These are phyloP conservation scores for Cinchona pubescens DNA, from an alignment of 257 asterid genomes.

Conservation along the genomic window DNA sequence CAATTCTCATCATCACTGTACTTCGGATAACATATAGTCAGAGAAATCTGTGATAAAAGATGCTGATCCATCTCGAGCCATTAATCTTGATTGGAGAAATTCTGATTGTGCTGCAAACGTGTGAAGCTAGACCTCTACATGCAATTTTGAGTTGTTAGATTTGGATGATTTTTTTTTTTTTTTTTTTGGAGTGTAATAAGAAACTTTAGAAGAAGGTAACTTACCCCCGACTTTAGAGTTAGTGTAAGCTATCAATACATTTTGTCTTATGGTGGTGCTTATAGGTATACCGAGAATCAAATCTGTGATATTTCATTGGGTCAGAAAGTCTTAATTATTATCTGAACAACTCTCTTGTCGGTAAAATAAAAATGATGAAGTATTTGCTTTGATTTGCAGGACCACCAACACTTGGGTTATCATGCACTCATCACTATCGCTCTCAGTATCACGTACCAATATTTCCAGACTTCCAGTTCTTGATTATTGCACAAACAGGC, in stretches of 20 bases:
- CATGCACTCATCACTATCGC: slow-evolving; percentile 4
- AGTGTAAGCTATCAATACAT: too few relatives aligned
- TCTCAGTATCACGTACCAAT: too few relatives aligned
- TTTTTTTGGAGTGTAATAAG: too few relatives aligned
- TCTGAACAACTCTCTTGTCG: too few relatives aligned
- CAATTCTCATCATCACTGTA: slow-evolving; percentile 4
- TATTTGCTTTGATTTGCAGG: background rate
- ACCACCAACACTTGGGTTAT: slow-evolving; percentile 8
- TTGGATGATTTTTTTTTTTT: too few relatives aligned
- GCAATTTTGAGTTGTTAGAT: background rate
- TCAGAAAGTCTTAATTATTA: too few relatives aligned
- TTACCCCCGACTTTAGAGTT: too few relatives aligned
- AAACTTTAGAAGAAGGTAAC: too few relatives aligned
- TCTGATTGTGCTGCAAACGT: slow-evolving; percentile 12
- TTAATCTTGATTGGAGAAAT: background rate
- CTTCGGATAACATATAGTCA: slow-evolving; percentile 5
- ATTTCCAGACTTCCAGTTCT: slow-evolving; percentile 5
- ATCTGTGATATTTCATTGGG: too few relatives aligned
- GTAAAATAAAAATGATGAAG: background rate
- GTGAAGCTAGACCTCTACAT: slow-evolving; percentile 9
- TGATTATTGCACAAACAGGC: slow-evolving; percentile 8
- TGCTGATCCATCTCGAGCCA: slow-evolving; percentile 1
- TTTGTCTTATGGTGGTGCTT: too few relatives aligned
- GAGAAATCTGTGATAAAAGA: background rate
- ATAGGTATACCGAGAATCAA: too few relatives aligned